Conservation (phyloP, 1,284 basidiomycete genomes). For the Pseudozyma sp. region DNA sequence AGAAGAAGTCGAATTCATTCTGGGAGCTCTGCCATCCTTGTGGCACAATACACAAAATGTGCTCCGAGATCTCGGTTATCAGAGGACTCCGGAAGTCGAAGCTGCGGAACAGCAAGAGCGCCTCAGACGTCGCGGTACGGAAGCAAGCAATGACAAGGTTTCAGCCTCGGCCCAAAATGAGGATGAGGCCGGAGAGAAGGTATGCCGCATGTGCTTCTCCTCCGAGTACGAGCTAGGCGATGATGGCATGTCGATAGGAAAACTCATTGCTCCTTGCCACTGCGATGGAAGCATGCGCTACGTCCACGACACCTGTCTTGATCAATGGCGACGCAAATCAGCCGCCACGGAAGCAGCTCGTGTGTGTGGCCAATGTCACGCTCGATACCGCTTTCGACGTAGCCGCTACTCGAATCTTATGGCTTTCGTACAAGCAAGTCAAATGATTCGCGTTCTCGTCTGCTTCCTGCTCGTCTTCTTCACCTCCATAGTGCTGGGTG, state of each 20-base stretch:
- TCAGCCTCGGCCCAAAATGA: not conserved
- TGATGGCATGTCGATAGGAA: slow-evolving; percentile 37
- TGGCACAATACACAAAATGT: slow-evolving; percentile 46
- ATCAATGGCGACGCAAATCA: slow-evolving; percentile 40
- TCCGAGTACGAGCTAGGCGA: slow-evolving; percentile 38
- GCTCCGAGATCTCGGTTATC: slow-evolving; percentile 38
- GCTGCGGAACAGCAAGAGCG: slow-evolving; percentile 10
- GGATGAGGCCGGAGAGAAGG: slow-evolving; percentile 28
- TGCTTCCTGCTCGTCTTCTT: slow-evolving; percentile 25
- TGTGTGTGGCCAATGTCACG: slow-evolving; percentile 40
- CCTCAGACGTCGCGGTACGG: slow-evolving; percentile 6
- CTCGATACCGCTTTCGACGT: slow-evolving; percentile 38
- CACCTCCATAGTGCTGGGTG: slow-evolving; percentile 20
- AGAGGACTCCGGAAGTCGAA: slow-evolving; percentile 1
- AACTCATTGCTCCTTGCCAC: slow-evolving; percentile 41
- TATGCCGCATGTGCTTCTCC: slow-evolving; percentile 48
- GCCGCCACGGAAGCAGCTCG: slow-evolving; percentile 29
- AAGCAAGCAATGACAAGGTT: not conserved
- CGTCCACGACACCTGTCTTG: slow-evolving; percentile 42
- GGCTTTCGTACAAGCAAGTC: slow-evolving; percentile 41
- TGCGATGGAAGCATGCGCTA: slow-evolving; percentile 52
- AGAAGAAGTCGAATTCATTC: slow-evolving; percentile 45
- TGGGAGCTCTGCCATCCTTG: slow-evolving; percentile 34
- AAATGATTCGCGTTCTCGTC: slow-evolving; percentile 37
- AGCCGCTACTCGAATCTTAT: slow-evolving; percentile 23